Evolutionary conservation across 495 filamentous ascomycete species (phyloP).

Genomic region (Penicillium daleae): DNA sequence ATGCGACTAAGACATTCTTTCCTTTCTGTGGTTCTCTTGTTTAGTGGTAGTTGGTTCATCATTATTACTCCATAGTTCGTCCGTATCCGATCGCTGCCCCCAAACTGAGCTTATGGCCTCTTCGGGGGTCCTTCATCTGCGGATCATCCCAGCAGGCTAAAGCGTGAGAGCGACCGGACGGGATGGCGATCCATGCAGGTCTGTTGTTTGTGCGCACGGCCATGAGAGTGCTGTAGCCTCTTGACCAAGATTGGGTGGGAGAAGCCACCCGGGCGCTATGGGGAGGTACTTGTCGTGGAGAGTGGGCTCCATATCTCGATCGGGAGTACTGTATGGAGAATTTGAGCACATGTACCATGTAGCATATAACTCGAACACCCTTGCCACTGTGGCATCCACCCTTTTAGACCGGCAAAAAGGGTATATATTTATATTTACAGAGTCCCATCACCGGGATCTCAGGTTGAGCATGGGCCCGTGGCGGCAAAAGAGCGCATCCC

Average conservation of each 20-base stretch:
- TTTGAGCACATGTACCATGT: background rate
- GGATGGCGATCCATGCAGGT: conserved; percentile 9
- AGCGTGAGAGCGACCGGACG: conserved; percentile 1
- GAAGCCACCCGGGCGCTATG: conserved; percentile 5
- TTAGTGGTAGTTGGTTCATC: background rate
- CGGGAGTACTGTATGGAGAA: background rate
- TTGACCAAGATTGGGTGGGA: background rate
- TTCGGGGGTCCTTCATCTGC: no score
- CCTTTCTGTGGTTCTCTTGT: background rate
- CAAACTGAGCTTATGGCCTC: no score
- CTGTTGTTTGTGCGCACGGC: background rate
- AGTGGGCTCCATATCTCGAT: background rate
- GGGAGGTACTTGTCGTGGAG: background rate
- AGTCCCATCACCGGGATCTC: no score
- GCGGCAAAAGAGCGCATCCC: conserved; percentile 8
- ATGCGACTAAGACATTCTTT: background rate
- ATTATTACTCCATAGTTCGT: background rate
- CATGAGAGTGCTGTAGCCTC: background rate
- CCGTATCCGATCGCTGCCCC: background rate
- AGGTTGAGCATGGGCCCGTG: background rate
- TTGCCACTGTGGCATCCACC: background rate
- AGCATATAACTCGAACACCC: no score
- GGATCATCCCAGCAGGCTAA: conserved; percentile 1
- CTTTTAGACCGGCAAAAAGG: background rate
- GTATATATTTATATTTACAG: background rate